Conservation (phyloP, 2,329 filamentous ascomycete genomes). For the Colletotrichum navitas region DNA sequence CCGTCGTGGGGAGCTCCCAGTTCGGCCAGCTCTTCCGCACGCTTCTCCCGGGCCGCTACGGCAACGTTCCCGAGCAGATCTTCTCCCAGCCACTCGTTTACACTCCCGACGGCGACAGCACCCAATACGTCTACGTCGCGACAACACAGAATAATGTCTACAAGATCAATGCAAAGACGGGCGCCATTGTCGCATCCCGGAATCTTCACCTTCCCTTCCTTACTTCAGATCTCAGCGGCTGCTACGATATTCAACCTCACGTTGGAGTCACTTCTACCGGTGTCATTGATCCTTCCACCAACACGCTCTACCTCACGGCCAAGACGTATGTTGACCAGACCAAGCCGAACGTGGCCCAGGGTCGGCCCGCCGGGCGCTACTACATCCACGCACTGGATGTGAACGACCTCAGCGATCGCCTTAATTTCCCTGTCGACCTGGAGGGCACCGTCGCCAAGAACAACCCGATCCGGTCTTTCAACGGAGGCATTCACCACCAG, state of each 20-base stretch:
- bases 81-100: slow-evolving; percentile 64
- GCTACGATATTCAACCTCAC: slow-evolving; percentile 62
- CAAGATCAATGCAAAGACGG: slow-evolving; percentile 67
- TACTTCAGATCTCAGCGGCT: slow-evolving; percentile 61
- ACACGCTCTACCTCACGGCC: slow-evolving; percentile 59
- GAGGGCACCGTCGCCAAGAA: slow-evolving; percentile 62
- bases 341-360: slow-evolving; percentile 48
- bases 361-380: slow-evolving; percentile 51
- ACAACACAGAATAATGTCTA: slow-evolving; percentile 71
- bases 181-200: slow-evolving; percentile 60
- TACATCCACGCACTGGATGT: slow-evolving; percentile 55
- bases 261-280: slow-evolving; percentile 61
- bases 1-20: slow-evolving; percentile 65
- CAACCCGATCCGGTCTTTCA: slow-evolving; percentile 61
- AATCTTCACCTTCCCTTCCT: slow-evolving; percentile 65
- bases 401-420: slow-evolving; percentile 53
- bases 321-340: slow-evolving; percentile 57
- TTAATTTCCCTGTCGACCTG: slow-evolving; percentile 61
- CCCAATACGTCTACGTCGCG: slow-evolving; percentile 67
- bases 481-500: slow-evolving; percentile 65
- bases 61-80: slow-evolving; percentile 63
- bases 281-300: slow-evolving; percentile 59
- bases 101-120: slow-evolving; percentile 59
- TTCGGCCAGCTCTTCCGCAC: slow-evolving; percentile 69
- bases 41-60: slow-evolving; percentile 64